Conservation (phyloP, 179 eudicot species). For the Carnegiea gigantea region DNA sequence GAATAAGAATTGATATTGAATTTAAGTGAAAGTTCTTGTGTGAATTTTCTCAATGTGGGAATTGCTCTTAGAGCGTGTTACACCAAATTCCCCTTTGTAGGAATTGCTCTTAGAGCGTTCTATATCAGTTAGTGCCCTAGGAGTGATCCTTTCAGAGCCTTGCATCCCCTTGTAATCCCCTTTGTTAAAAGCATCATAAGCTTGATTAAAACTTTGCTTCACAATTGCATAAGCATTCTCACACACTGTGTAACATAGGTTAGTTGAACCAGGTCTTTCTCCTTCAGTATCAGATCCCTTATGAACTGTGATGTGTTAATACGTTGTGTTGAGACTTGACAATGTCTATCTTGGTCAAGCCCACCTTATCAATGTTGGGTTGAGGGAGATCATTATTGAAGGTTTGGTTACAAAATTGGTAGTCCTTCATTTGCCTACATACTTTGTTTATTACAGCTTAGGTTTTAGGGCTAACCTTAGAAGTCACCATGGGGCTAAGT, state of each 20-base stretch:
- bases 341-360: slow-evolving; percentile 16
- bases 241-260: slow-evolving; percentile 15
- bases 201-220: slow-evolving; percentile 19
- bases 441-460: slow-evolving; percentile 14
- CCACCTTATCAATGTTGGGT: slow-evolving; percentile 16
- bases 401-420: slow-evolving; percentile 22
- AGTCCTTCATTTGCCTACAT: slow-evolving; percentile 24
- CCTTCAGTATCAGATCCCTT: not conserved
- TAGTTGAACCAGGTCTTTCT: not conserved
- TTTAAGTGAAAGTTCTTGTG: too few species aligned
- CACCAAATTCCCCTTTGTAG: too few species aligned
- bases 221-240: slow-evolving; percentile 13
- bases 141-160: slow-evolving; percentile 15
- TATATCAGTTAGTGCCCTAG: not conserved
- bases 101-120: too few species aligned
- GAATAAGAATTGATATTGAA: too few species aligned
- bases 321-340: slow-evolving; percentile 18
- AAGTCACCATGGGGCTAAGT: not conserved
- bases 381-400: slow-evolving; percentile 14
- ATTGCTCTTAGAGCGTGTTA: too few species aligned
- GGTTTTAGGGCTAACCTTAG: not conserved
- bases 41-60: too few species aligned
- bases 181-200: slow-evolving; percentile 8
- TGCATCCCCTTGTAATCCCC: slow-evolving; percentile 10
- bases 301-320: slow-evolving; percentile 18